Conservation (phyloP, 2,329 filamentous ascomycete species). For the Trichoderma lentiforme region DNA sequence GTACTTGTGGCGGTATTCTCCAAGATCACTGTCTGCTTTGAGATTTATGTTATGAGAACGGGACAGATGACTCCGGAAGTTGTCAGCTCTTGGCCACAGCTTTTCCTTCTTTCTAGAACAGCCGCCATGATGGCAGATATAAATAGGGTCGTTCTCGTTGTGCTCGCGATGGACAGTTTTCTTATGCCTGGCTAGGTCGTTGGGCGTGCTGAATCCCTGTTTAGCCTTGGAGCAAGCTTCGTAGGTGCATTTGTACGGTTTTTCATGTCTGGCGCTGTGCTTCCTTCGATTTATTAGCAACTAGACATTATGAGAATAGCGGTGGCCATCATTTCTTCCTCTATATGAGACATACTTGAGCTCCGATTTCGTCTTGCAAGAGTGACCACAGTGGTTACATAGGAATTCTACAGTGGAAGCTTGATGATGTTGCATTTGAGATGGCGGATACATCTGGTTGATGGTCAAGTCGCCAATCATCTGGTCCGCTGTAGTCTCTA, state of each 20-base stretch:
- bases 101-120: conserved; percentile 46
- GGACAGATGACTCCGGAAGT: conserved; percentile 76
- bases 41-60: conserved; percentile 57
- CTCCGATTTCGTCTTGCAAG: conserved; percentile 52
- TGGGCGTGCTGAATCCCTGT: conserved; percentile 69
- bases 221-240: conserved; percentile 51
- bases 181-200: conserved; percentile 78
- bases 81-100: conserved; percentile 77
- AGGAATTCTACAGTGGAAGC: conserved; percentile 19
- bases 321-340: neutral
- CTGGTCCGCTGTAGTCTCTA: conserved; percentile 29
- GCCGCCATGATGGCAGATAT: conserved; percentile 26
- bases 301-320: neutral
- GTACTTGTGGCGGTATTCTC: conserved; percentile 31
- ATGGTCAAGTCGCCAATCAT: conserved; percentile 31
- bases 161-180: conserved; percentile 65
- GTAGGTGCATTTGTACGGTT: conserved; percentile 61
- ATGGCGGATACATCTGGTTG: conserved; percentile 19
- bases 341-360: conserved; percentile 44
- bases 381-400: conserved; percentile 41
- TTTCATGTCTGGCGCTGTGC: conserved; percentile 67
- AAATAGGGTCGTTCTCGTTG: conserved; percentile 23
- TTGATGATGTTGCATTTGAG: neutral
- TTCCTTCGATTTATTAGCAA: conserved; percentile 55
- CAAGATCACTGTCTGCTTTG: conserved; percentile 38